Percentiles rank a stretch among this genome's conserved stretches.
Evolutionary conservation across 352 stramenopile species (phyloP).

Genomic region (Globisporangium uncinulatum): DNA sequence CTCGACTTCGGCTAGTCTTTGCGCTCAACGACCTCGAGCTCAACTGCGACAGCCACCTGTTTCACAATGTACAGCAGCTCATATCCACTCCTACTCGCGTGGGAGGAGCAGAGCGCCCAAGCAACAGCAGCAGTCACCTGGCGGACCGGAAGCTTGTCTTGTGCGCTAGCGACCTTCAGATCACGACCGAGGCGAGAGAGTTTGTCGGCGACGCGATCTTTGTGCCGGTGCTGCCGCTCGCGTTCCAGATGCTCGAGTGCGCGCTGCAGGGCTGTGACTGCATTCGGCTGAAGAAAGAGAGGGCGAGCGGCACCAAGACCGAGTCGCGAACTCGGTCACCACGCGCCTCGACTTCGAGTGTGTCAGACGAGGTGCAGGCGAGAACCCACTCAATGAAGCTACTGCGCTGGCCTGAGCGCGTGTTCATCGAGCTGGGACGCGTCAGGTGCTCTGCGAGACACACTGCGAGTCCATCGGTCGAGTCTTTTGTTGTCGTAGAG

Average conservation of each 20-base stretch:
- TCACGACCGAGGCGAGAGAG: slow-evolving; percentile 65
- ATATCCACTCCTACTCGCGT: slow-evolving; percentile 10
- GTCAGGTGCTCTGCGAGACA: slow-evolving; percentile 15
- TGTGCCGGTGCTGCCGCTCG: slow-evolving; percentile 51
- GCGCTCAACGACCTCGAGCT: slow-evolving; percentile 49
- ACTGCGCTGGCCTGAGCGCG: slow-evolving; percentile 24
- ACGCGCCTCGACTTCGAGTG: neutral
- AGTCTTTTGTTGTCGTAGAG: slow-evolving; percentile 34
- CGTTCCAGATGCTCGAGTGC: slow-evolving; percentile 72
- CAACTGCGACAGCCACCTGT: slow-evolving; percentile 30
- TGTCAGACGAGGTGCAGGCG: no score
- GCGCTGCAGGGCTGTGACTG: slow-evolving; percentile 54
- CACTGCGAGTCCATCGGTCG: slow-evolving; percentile 2
- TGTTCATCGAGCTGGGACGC: slow-evolving; percentile 40
- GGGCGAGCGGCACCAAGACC: neutral
- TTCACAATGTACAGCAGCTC: slow-evolving; percentile 26
- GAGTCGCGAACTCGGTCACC: neutral
- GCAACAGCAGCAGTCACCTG: neutral
- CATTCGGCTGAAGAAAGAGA: slow-evolving; percentile 14
- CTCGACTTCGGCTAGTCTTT: slow-evolving; percentile 32
- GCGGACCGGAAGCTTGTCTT: slow-evolving; percentile 20
- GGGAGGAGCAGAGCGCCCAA: neutral
- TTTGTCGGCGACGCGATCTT: slow-evolving; percentile 59
- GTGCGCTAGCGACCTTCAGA: slow-evolving; percentile 25
- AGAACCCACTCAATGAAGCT: no score